Evolutionary conservation across 1,284 basidiomycete species (phyloP).

Genomic region (Austroboletus rostrupii): DNA sequence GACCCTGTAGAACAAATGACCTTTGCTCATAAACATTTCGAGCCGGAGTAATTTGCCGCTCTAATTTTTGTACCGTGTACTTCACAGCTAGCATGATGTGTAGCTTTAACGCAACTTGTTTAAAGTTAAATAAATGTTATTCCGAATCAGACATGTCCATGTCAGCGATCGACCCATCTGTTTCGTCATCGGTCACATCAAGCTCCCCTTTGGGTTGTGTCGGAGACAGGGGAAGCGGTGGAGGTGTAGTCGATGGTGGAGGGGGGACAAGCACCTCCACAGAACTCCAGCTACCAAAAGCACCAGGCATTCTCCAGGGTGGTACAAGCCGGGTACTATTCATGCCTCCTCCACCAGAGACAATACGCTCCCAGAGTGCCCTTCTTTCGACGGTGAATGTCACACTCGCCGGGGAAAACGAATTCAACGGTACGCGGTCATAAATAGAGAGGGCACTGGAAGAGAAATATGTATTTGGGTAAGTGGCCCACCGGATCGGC

Average conservation of each 20-base stretch:
- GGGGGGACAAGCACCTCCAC: slow-evolving; percentile 11
- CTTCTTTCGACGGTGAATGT: slow-evolving; percentile 39
- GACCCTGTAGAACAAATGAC: slow-evolving; percentile 16
- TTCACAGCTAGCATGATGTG: slow-evolving; percentile 21
- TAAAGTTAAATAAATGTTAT: slow-evolving; percentile 6
- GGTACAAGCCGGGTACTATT: slow-evolving; percentile 6
- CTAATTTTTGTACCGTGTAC: slow-evolving; percentile 20
- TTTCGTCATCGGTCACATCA: not conserved
- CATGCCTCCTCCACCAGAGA: slow-evolving; percentile 11
- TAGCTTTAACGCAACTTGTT: slow-evolving; percentile 20
- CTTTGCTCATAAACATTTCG: slow-evolving; percentile 11
- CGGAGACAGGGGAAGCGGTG: slow-evolving; percentile 22
- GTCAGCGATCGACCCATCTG: slow-evolving; percentile 17
- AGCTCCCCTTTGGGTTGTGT: not conserved
- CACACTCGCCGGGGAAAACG: slow-evolving; percentile 20
- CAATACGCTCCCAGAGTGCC: slow-evolving; percentile 39
- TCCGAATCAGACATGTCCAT: slow-evolving; percentile 31
- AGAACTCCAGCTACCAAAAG: slow-evolving; percentile 5
- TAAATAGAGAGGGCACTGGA: slow-evolving; percentile 53
- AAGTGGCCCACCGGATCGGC: slow-evolving; percentile 55
- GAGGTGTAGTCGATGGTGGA: slow-evolving; percentile 25
- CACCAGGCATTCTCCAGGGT: slow-evolving; percentile 25
- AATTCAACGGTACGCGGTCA: slow-evolving; percentile 37
- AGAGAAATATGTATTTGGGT: slow-evolving; percentile 57
- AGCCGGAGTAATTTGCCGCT: slow-evolving; percentile 8